Conservation (phyloP, 148 eudicot genomes). For the Amaranthus cruentus region DNA sequence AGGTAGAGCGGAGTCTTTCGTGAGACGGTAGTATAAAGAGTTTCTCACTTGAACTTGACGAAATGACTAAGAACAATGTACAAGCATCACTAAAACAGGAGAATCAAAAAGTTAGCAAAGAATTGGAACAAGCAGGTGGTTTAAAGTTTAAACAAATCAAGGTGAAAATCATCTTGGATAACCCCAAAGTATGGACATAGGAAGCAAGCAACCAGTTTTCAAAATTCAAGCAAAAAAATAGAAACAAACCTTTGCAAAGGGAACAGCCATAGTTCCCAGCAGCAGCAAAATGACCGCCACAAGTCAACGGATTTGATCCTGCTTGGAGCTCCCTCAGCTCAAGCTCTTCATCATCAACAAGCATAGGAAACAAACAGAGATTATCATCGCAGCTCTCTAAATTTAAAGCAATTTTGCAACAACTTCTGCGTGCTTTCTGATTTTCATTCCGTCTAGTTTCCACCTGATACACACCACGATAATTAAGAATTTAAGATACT, state of each 20-base stretch:
- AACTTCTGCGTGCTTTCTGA: conserved; percentile 43
- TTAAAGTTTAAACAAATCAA: not conserved
- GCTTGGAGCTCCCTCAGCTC: conserved; percentile 72
- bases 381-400: conserved; percentile 37
- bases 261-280: conserved; percentile 67
- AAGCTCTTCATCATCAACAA: conserved; percentile 90
- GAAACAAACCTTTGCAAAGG: conserved; percentile 81
- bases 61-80: not conserved
- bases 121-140: not conserved
- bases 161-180: no score
- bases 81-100: not conserved
- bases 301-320: conserved; percentile 60
- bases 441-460: conserved; percentile 31
- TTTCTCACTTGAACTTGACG: not conserved
- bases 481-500: conserved; percentile 9
- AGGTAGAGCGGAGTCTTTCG: not conserved
- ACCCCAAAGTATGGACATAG: not conserved
- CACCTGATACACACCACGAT: conserved; percentile 35
- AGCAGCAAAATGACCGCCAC: conserved; percentile 65
- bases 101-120: not conserved
- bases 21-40: not conserved
- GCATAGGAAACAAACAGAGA: conserved; percentile 34
- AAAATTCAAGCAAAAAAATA: not conserved
- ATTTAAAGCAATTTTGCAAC: conserved; percentile 68
- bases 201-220: not conserved